Base-by-base conservation (phyloP, 805 yeast species). In the Saturnispora dispora region DNA sequence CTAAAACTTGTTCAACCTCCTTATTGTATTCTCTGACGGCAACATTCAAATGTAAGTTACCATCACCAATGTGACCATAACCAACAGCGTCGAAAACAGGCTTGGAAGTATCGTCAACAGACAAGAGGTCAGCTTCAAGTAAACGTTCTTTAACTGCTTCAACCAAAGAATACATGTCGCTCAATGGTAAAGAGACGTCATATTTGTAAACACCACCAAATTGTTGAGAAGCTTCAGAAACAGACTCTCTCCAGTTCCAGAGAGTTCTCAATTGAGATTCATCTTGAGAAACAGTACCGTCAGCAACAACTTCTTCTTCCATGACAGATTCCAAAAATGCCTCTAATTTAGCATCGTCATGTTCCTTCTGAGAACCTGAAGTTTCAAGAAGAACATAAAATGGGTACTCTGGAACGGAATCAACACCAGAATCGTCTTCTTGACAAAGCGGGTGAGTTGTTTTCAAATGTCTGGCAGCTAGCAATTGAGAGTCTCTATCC, bases 21-120 rank as follows among this genome's bases (percentile, higher is more conserved):
- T 86, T 83, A 56, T 75, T 75, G 69, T 93, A 93, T 61, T 81
- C 77, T 67, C 96, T 79, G 17, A 89, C 96, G 42, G 95, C 84
- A 48, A 93, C 95, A 64, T 93, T 93, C 63, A 93, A 78, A 67
- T 93, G 99, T 61, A 93, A 73, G 69, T 93, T 93, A 49, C 99
- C 98, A 65, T 93, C 99, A 52, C 99, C 99, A 61, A 93, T 78
- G 63, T 93, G 99, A n/a, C 99, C 99, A 62, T 91, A 93, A 0
- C 99, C 99, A 57, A 91, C 82, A 10, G 95, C 95, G 54, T 81
- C 84, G 50, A 88, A 83, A 2, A 87, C 97, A 2, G 97, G 96
- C 48, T 63, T 62, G 65, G 75, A 77, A 3, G 76, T 73, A 41
- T 78, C 84, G 33, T 81, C 79, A 45, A 76, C 79, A 50, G 85